Base-by-base conservation (phyloP, 495 filamentous ascomycete species). In the Haplographium delicatum region DNA sequence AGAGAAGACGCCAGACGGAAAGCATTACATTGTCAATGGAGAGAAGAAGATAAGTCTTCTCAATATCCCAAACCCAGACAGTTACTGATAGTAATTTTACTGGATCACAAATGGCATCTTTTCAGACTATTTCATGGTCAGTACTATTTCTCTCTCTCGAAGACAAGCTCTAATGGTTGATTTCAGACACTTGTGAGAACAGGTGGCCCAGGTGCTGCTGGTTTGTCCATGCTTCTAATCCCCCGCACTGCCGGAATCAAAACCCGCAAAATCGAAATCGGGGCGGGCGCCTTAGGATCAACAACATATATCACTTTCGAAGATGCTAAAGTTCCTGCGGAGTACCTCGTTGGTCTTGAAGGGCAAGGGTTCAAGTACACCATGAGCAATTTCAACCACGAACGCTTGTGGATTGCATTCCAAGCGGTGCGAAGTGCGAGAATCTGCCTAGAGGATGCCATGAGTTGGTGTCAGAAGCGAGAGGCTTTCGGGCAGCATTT, bases 311-410 rank as follows among this genome's bases (percentile, higher is more conserved):
- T 97, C 64, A 95, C 89, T 28, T 97, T 96, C 51, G 91, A 97
- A 68, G 93, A 97, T 63, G 89, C 94, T 62, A 95, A 96, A 73
- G 91, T 97, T 4, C 91, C 91, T 11, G 91, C 95, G n/a, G 89
- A 90, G 72, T 96, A 97, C 73, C 68, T 97, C 53, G 83, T 97
- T 53, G 91, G 91, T 68, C 91, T 91, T 68, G 86, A 95, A 72
- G 95, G 96, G 76, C 83, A 91, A 61, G 91, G 91, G 16, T 97
- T 97, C 79, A 89, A 89, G 67, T 81, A 80, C 81, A 55, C 33
- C 69, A 94, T 95, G 89, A 91, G 87, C 54, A 97, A 97, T 75
- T 97, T 97, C 76, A 97, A 97, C 76, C 93, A 96, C 75, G 93
- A 96, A 72, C 86, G 91, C 43, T 86, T 97, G 53, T 93, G 93